phyloP scores from a whole-genome alignment of 305 asterid genomes.

The Fraxinus velutina region DNA sequence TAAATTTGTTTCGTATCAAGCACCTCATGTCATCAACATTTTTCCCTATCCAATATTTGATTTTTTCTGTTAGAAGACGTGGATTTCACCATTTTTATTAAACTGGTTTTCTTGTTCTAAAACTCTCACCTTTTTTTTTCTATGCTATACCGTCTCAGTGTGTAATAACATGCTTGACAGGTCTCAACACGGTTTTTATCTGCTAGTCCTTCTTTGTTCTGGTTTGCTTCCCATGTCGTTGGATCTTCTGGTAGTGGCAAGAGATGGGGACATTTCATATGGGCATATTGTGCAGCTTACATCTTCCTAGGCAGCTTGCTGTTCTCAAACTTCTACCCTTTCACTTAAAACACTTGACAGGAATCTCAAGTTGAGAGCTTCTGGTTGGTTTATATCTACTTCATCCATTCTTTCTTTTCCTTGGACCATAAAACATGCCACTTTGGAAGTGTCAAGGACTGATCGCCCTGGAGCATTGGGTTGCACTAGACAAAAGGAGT shows the following conservation, averaged over 20 bases:
- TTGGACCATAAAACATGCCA: neutral
- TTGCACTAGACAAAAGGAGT: neutral
- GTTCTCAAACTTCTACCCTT: conserved; percentile 94
- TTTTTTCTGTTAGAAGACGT: neutral
- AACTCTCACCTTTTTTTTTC: neutral
- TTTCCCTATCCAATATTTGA: neutral
- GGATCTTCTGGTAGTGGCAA: conserved; percentile 40
- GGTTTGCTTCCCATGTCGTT: conserved; percentile 56
- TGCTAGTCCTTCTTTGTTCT: conserved; percentile 62
- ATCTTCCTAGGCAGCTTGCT: conserved; percentile 76
- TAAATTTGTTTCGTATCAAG: neutral
- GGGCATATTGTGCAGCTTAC: conserved; percentile 76
- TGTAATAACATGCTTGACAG: conserved; percentile 31
- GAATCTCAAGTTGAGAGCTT: neutral
- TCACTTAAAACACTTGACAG: conserved; percentile 49
- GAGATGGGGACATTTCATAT: conserved; percentile 66
- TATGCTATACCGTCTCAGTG: neutral
- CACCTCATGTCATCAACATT: neutral
- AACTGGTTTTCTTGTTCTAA: conserved; percentile 6
- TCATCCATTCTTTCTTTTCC: neutral
- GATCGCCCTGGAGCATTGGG: neutral
- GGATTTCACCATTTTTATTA: neutral
- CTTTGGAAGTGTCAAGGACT: neutral
- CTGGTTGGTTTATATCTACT: neutral
- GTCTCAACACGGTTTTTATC: conserved; percentile 85